Percentiles rank a stretch among this genome's conserved stretches.
phyloP scores from a whole-genome alignment of 495 filamentous ascomycete species.

The Paragyromitra xinjiangensis region DNA sequence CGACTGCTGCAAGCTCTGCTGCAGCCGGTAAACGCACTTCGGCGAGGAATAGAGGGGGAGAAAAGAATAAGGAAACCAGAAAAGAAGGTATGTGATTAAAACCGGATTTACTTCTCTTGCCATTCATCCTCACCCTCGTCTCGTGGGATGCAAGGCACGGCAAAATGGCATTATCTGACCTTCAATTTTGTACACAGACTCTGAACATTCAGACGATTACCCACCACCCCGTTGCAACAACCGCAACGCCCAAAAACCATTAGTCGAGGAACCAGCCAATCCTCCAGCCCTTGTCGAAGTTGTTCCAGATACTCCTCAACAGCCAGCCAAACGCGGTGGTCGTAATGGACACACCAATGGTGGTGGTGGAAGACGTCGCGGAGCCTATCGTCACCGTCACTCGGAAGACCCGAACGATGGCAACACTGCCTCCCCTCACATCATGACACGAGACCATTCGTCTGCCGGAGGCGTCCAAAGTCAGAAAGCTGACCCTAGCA shows the following conservation, averaged over 20 bases:
- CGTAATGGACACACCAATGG: conserved; percentile 64
- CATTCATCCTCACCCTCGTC: conserved; percentile 8
- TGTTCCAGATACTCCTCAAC: conserved; percentile 56
- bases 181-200: conserved; percentile 46
- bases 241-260: conserved; percentile 46
- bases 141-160: conserved; percentile 1
- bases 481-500: conserved; percentile 52
- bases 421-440: conserved; percentile 54
- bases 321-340: conserved; percentile 52
- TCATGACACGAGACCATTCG: conserved; percentile 58
- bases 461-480: conserved; percentile 43
- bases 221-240: conserved; percentile 54
- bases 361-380: conserved; percentile 56
- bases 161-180: conserved; percentile 32
- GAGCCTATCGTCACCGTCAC: conserved; percentile 57
- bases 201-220: conserved; percentile 58
- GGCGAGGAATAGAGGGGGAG: conserved; percentile 53
- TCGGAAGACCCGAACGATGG: conserved; percentile 60
- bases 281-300: conserved; percentile 43
- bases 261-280: conserved; percentile 43
- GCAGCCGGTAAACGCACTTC: conserved; percentile 55
- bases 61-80: conserved; percentile 56
- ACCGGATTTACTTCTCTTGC: neutral
- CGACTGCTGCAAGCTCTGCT: conserved; percentile 35
- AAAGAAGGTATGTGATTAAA: conserved; percentile 54